Evolutionary conservation across 768 basidiomycete genomes (phyloP), one percentile per base, ranked within the genome.

Genomic region (Tulasnella sp.): DNA sequence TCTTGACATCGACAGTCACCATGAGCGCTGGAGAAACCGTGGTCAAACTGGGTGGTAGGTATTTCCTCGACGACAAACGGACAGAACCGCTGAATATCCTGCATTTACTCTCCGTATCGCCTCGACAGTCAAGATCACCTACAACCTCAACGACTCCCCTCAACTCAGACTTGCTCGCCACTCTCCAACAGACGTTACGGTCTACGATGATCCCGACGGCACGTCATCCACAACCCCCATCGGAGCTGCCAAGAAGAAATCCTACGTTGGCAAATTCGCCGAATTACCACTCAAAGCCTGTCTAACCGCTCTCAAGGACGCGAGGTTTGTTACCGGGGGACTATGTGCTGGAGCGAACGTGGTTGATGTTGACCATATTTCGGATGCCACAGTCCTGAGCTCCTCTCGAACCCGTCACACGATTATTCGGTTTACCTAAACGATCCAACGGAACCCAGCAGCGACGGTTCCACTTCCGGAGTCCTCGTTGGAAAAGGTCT

Each of bases 111-210:
- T 26, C 34, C 22, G 3, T 9, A 19, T 19, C 42, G 17, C 62
- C 62, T 9, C 14, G 9, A 37, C 42, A 69, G 68, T 69, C 68
- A 69, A 69, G 35, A 69, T 69, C 68, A 69, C 68, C 29, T 69
- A 69, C 68, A 69, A 69, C 68, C 68, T 69, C 68, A 69, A 69
- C 68, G 68, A 69, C 68, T 42, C 37, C 26, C 68, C 68, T 32
- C 68, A 69, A 47, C 68, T 69, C 29, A 37, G 68, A 26, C 68
- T 69, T 26, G 68, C 68, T 42, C 68, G 68, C 26, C 68, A 69
- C n/a, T 11, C 29, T 26, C 68, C 68, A 19, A 47, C 44, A 22
- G 34, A 41, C 29, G 68, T 69, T 35, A 47, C 68, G 14, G 35
- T 69, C 22, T 69, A 69, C 44, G 41, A 42, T 29, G 68, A 69